Conservation (phyloP, 345 rosid species). For the Salix purpurea region DNA sequence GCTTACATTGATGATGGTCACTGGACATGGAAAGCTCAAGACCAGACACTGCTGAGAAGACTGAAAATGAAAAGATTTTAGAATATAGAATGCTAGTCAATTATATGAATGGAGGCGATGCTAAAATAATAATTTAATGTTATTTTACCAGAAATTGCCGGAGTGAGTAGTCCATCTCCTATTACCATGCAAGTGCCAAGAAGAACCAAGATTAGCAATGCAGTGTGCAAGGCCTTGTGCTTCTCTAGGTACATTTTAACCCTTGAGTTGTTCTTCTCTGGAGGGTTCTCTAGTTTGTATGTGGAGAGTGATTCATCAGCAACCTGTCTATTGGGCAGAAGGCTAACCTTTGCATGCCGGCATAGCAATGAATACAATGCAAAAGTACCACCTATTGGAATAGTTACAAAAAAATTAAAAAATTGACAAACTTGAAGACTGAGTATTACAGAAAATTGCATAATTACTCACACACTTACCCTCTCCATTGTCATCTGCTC, state of each 20-base stretch:
- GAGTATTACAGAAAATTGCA: neutral
- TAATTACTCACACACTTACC: constrained; percentile 40
- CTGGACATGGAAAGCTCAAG: constrained; percentile 89
- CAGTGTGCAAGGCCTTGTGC: constrained; percentile 78
- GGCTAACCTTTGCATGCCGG: constrained; percentile 91
- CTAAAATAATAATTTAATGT: neutral
- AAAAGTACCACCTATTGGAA: constrained; percentile 78
- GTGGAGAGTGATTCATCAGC: constrained; percentile 98
- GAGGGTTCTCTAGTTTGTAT: constrained; percentile 74
- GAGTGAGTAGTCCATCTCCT: constrained; percentile 96
- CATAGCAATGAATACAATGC: constrained; percentile 89
- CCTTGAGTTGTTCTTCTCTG: constrained; percentile 58
- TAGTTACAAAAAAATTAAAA: constrained; percentile 2
- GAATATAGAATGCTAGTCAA: neutral
- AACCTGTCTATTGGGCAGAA: constrained; percentile 84
- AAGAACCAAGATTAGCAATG: constrained; percentile 84
- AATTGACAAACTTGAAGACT: neutral
- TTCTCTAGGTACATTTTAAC: constrained; percentile 73
- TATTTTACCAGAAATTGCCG: constrained; percentile 84
- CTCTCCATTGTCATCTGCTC: constrained; percentile 98
- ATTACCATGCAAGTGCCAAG: constrained; percentile 99
- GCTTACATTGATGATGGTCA: constrained; percentile 88
- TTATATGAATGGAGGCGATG: neutral
- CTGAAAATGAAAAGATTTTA: constrained; percentile 30
- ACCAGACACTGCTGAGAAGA: constrained; percentile 96